Percentiles rank a stretch among this genome's conserved stretches.
These are phyloP conservation scores for Gentiana dahurica DNA, from an alignment of 257 asterid genomes.

Conservation along the genomic window DNA sequence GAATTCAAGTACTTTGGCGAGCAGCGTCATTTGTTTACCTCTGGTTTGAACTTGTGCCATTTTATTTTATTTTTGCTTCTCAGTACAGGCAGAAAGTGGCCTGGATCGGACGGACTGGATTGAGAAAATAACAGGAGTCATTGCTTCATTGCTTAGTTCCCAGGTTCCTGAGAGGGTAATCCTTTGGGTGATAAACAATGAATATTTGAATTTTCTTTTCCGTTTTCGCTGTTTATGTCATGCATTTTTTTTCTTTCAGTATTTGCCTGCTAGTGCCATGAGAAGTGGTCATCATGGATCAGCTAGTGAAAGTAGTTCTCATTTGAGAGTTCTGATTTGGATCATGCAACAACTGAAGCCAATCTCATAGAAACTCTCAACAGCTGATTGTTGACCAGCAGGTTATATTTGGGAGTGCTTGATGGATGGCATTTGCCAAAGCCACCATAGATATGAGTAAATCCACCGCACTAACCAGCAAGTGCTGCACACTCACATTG, in stretches of 20 bases:
- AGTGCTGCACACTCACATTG: no score
- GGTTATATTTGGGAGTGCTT: no score
- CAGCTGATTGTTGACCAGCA: slow-evolving; percentile 4
- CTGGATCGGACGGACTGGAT: slow-evolving; percentile 99
- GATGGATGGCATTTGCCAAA: no score
- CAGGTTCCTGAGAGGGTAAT: slow-evolving; percentile 96
- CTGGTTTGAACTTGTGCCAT: slow-evolving; percentile 4
- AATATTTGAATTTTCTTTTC: slow-evolving; percentile 2
- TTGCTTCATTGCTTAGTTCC: slow-evolving; percentile 92
- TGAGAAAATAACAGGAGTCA: slow-evolving; percentile 97
- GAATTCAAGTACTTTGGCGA: no score
- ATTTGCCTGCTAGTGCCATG: slow-evolving; percentile 73
- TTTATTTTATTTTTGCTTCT: slow-evolving; percentile 24
- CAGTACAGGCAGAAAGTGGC: slow-evolving; percentile 94
- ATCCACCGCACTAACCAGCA: no score
- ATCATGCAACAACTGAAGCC: slow-evolving; percentile 73
- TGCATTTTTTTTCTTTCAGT: slow-evolving; percentile 22
- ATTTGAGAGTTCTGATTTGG: slow-evolving; percentile 82
- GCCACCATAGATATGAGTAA: no score
- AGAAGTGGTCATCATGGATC: slow-evolving; percentile 91
- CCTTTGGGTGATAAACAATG: not conserved
- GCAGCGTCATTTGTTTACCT: no score
- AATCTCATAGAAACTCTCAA: slow-evolving; percentile 41
- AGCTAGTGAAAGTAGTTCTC: slow-evolving; percentile 99
- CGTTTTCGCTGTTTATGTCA: slow-evolving; percentile 1